phyloP scores from a whole-genome alignment of 2,329 filamentous ascomycete species.

The Diaporthe helianthi region DNA sequence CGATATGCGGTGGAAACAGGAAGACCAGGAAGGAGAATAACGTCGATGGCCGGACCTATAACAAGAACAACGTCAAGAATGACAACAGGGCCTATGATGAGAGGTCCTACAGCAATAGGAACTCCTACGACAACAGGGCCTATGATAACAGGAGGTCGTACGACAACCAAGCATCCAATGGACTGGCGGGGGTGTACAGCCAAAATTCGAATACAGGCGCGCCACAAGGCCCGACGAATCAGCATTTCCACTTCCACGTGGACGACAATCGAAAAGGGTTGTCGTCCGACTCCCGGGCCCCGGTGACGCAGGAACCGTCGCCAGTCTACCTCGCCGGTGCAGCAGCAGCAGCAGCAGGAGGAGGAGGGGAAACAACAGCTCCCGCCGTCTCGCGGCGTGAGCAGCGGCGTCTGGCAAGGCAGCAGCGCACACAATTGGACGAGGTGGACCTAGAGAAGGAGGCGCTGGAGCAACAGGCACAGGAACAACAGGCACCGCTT shows the following conservation, averaged over 20 bases:
- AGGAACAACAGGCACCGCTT: conserved; percentile 13
- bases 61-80: conserved; percentile 27
- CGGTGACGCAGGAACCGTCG: conserved; percentile 1
- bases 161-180: conserved; percentile 8
- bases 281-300: not conserved
- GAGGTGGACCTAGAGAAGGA: conserved; percentile 29
- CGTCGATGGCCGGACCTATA: conserved; percentile 22
- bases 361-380: no score
- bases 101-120: conserved; percentile 27
- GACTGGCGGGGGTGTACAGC: not conserved
- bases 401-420: conserved; percentile 17
- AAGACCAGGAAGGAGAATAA: conserved; percentile 33
- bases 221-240: conserved; percentile 1
- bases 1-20: conserved; percentile 34
- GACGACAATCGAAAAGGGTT: not conserved
- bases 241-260: conserved; percentile 29
- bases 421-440: not conserved
- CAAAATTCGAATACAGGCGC: conserved; percentile 13
- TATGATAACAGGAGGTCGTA: conserved; percentile 32
- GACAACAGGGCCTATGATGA: conserved; percentile 32
- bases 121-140: conserved; percentile 29
- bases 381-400: conserved; percentile 23
- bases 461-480: conserved; percentile 28
- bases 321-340: not conserved
- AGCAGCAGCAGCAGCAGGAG: not conserved